Percentiles rank a stretch among this genome's conserved stretches.
Evolutionary conservation across 2,329 filamentous ascomycete genomes (phyloP).

Genomic region (Trichothecium roseum): DNA sequence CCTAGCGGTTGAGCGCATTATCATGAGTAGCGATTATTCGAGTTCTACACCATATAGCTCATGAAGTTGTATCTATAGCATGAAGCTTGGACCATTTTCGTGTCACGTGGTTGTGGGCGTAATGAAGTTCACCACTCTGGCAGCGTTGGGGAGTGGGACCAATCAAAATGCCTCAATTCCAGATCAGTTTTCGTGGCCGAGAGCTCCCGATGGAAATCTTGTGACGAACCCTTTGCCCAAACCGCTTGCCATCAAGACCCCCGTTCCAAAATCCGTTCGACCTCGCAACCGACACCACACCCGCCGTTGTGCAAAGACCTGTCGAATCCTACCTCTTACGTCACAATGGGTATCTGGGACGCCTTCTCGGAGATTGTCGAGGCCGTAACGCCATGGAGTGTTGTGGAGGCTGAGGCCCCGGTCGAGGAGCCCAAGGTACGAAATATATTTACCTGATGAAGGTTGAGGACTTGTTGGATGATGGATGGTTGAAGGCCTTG

Average conservation of each 20-base stretch:
- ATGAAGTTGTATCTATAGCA: too few species aligned
- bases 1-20: too few species aligned
- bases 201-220: slow-evolving; percentile 21
- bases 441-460: slow-evolving; percentile 5
- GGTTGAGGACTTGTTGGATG: too few species aligned
- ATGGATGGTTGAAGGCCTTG: not conserved
- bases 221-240: slow-evolving; percentile 8
- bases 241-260: slow-evolving; percentile 17
- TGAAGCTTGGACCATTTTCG: too few species aligned
- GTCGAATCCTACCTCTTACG: slow-evolving; percentile 7
- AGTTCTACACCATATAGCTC: too few species aligned
- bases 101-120: slow-evolving; percentile 14
- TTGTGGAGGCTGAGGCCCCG: slow-evolving; percentile 57
- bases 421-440: slow-evolving; percentile 51
- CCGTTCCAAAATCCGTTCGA: slow-evolving; percentile 15
- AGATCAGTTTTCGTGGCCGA: slow-evolving; percentile 34
- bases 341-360: slow-evolving; percentile 59
- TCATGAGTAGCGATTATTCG: too few species aligned
- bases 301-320: not conserved
- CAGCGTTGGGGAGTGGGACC: slow-evolving; percentile 14
- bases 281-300: slow-evolving; percentile 18
- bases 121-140: not conserved
- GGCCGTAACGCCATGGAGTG: slow-evolving; percentile 54
- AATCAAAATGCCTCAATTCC: slow-evolving; percentile 41
- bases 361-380: slow-evolving; percentile 53